These are phyloP conservation scores for Pezicula carpinea DNA, from an alignment of 2,329 filamentous ascomycete species.

Conservation along the genomic window DNA sequence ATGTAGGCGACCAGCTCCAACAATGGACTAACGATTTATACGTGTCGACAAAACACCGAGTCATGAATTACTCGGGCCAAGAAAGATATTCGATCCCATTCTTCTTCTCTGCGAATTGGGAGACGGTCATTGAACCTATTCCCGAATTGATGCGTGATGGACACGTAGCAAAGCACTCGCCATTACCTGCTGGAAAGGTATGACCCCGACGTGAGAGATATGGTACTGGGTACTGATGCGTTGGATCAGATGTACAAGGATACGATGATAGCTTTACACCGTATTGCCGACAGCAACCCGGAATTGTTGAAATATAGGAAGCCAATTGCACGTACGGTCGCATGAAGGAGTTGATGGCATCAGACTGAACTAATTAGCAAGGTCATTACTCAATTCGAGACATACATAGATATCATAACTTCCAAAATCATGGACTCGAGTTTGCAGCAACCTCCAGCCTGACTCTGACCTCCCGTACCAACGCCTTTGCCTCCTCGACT, in stretches of 20 bases:
- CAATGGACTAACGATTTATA: constrained; percentile 44
- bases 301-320: background rate
- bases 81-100: constrained; percentile 12
- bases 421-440: background rate
- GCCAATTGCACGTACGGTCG: too few relatives aligned
- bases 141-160: background rate
- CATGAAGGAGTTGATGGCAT: too few relatives aligned
- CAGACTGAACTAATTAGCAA: too few relatives aligned
- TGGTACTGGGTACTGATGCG: background rate
- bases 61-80: constrained; percentile 3
- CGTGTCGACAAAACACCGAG: constrained; percentile 22
- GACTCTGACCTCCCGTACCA: constrained; percentile 81
- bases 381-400: background rate
- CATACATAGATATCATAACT: background rate
- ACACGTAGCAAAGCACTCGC: background rate
- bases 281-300: constrained; percentile 1
- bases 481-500: constrained; percentile 92
- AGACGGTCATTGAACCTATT: constrained; percentile 9
- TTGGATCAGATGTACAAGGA: constrained; percentile 3
- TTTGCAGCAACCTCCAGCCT: constrained; percentile 42
- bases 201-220: background rate
- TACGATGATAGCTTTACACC: constrained; percentile 3
- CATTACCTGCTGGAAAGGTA: constrained; percentile 2
- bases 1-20: constrained; percentile 41
- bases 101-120: constrained; percentile 14